These are phyloP conservation scores for Cordyceps cateniannulata DNA, from an alignment of 2,329 filamentous ascomycete genomes.

Conservation along the genomic window DNA sequence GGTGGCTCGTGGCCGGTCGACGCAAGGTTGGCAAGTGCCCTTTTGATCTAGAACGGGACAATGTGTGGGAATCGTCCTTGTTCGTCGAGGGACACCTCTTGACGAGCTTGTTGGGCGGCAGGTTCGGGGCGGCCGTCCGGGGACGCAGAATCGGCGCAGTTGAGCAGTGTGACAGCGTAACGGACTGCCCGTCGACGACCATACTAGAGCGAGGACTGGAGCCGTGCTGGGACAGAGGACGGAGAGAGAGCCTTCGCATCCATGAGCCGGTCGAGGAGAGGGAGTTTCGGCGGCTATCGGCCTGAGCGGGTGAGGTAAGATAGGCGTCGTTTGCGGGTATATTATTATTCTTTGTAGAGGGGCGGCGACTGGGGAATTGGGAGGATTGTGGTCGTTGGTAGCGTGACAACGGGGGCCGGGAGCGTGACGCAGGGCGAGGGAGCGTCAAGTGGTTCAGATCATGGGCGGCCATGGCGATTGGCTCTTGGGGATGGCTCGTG, in stretches of 20 bases:
- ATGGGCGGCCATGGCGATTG: constrained; percentile 1
- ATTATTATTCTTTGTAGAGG: background rate
- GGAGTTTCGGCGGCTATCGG: constrained; percentile 48
- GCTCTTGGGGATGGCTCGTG: background rate
- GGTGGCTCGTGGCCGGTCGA: constrained; percentile 72
- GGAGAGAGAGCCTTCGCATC: constrained; percentile 64
- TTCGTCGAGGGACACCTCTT: constrained; percentile 61
- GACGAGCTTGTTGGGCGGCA: constrained; percentile 68
- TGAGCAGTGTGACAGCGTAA: constrained; percentile 61
- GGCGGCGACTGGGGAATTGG: constrained; percentile 24
- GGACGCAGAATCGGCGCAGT: constrained; percentile 54
- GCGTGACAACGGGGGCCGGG: constrained; percentile 31
- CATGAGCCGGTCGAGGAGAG: constrained; percentile 60
- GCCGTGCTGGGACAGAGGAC: constrained; percentile 58
- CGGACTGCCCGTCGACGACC: constrained; percentile 58
- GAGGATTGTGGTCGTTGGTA: constrained; percentile 31
- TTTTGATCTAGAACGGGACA: constrained; percentile 43
- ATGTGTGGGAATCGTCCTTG: constrained; percentile 34
- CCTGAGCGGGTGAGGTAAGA: background rate
- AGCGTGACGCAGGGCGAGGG: constrained; percentile 25
- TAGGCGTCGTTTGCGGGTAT: background rate
- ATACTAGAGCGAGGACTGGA: constrained; percentile 60
- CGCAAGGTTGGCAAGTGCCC: constrained; percentile 57
- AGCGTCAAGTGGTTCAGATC: constrained; percentile 13
- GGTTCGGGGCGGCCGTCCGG: constrained; percentile 32